A percentile compares a stretch with the other conserved stretches of the same genome.
Evolutionary conservation across 2,329 filamentous ascomycete genomes (phyloP).

Genomic region (Calycina herbarum): DNA sequence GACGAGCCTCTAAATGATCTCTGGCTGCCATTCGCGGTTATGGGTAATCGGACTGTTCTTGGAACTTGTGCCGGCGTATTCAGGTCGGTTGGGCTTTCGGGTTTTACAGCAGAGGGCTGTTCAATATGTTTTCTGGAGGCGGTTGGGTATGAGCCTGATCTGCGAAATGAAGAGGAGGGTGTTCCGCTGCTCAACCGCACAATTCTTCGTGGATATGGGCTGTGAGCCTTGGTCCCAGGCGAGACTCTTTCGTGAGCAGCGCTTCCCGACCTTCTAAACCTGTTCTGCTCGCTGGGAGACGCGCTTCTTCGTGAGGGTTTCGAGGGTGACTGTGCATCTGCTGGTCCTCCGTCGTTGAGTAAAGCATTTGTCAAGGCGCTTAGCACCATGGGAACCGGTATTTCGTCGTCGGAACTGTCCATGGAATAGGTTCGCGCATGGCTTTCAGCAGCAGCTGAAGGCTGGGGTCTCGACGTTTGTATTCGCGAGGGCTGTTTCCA

Average conservation of each 20-base stretch:
- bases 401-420: conserved; percentile 94
- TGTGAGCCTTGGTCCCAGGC: conserved; percentile 26
- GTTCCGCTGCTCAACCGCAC: conserved; percentile 38
- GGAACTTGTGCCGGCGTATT: conserved; percentile 36
- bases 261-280: conserved; percentile 25
- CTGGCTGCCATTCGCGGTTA: conserved; percentile 29
- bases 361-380: conserved; percentile 89
- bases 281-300: conserved; percentile 19
- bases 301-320: conserved; percentile 23
- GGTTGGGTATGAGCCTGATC: conserved; percentile 33
- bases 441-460: conserved; percentile 21
- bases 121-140: conserved; percentile 29
- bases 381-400: conserved; percentile 78
- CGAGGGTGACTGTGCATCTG: conserved; percentile 29
- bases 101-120: conserved; percentile 24
- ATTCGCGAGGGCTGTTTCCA: conserved; percentile 52
- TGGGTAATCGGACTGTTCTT: conserved; percentile 35
- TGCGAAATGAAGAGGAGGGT: conserved; percentile 31
- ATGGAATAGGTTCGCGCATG: conserved; percentile 50
- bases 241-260: conserved; percentile 17
- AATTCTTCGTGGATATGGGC: conserved; percentile 34
- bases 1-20: conserved; percentile 34
- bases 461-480: conserved; percentile 28
- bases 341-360: conserved; percentile 58
- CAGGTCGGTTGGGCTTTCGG: conserved; percentile 34